Base-by-base conservation (phyloP, 768 basidiomycete genomes). In the Tulasnella sp. region DNA sequence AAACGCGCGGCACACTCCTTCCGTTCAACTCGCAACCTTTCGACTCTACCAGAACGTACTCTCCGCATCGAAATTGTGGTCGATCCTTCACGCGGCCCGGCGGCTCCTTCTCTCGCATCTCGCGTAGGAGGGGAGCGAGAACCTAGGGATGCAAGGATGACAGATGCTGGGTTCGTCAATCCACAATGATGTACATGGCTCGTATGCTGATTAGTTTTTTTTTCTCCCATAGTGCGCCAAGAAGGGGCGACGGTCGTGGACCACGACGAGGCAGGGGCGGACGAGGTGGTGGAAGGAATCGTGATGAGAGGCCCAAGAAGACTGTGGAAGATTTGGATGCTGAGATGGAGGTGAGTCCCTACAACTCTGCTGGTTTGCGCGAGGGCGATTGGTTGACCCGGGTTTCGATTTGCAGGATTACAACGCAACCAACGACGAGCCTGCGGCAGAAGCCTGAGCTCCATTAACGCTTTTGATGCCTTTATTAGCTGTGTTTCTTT, bases 31-130 rank as follows among this genome's bases (percentile, higher is more conserved):
- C 58, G n/a, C 24, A 62, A 27, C 58, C n/a, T n/a, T 34, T 24
- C 24, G 36, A 38, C 72, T 74, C 27, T n/a, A 34, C 34, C 85
- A 99, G 97, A 95, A 89, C 94, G 94, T 82, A 94, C 96, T 36
- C 98, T 99, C 96, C 97, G 96, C 89, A 97, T 99, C 81, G 97
- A 99, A 89, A 95, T 99, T 82, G 91, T 99, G 71, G 90, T 97
- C 85, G 95, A 97, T 87, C 95, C 95, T 16, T 89, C 92, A 62
- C 84, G 85, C 73, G 89, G 89, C 58, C 87, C 92, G n/a, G 88
- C 90, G 8, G 86, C 90, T 19, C 88, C 88, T 27, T 88, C 94
- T 5, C 88, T 99, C 81, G 91, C 91, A 24, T 90, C 93, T 36
- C 94, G 98, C 76, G 94, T 99, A 48, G 94, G 94, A 6, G 77